A percentile compares a stretch with the other conserved stretches of the same genome.
Evolutionary conservation across 2,329 filamentous ascomycete genomes (phyloP).

Genomic region (Allantophomopsis cytisporea): DNA sequence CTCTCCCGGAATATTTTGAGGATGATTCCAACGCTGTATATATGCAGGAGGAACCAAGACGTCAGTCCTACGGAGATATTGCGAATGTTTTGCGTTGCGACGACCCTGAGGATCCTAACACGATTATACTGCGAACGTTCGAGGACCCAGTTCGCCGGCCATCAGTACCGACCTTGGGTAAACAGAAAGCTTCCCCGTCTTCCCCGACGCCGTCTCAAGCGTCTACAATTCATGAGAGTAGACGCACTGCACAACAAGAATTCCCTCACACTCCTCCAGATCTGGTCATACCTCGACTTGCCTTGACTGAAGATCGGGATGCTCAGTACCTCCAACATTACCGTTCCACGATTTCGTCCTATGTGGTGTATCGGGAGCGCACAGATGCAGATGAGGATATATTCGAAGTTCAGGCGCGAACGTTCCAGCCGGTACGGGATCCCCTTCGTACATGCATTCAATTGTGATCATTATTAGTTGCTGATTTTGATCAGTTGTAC

Average conservation of each 20-base stretch:
- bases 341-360: constrained; percentile 12
- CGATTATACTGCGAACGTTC: constrained; percentile 6
- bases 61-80: too few species aligned
- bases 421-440: constrained; percentile 33
- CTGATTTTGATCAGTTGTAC: constrained; percentile 26
- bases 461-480: constrained; percentile 1
- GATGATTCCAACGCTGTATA: constrained; percentile 6
- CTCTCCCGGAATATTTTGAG: constrained; percentile 33
- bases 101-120: constrained; percentile 4
- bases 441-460: background rate
- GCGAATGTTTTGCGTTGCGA: too few species aligned
- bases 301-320: constrained; percentile 3
- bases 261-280: background rate
- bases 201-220: constrained; percentile 1
- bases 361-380: constrained; percentile 8
- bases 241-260: background rate
- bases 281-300: background rate
- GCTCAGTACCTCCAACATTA: constrained; percentile 11
- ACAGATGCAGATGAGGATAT: constrained; percentile 20
- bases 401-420: constrained; percentile 29
- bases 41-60: too few species aligned
- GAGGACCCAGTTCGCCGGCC: constrained; percentile 3
- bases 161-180: background rate
- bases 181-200: background rate
- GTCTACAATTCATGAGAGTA: background rate